Percentiles rank a stretch among this genome's conserved stretches.
Evolutionary conservation across 306 rosid species (phyloP).

Genomic region (Cucurbita moschata): DNA sequence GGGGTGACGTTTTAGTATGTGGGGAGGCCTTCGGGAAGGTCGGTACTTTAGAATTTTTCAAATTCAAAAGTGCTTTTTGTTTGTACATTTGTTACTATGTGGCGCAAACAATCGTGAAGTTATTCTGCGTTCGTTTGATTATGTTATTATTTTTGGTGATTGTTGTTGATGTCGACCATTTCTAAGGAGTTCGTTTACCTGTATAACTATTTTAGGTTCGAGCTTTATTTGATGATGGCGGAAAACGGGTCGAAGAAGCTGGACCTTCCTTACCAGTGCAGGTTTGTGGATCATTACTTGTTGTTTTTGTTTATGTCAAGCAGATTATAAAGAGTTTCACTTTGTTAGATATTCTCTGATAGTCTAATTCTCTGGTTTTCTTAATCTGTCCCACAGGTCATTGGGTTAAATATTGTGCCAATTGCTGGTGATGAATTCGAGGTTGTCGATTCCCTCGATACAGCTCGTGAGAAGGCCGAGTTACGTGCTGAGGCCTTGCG

Average conservation of each 20-base stretch:
- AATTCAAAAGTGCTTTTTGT: background rate
- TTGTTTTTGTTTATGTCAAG: background rate
- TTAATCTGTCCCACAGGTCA: slow-evolving; percentile 35
- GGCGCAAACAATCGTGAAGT: background rate
- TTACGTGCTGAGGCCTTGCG: slow-evolving; percentile 57
- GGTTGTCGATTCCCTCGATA: slow-evolving; percentile 67
- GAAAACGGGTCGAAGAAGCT: slow-evolving; percentile 68
- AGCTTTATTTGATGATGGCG: slow-evolving; percentile 88
- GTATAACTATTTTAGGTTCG: slow-evolving; percentile 40
- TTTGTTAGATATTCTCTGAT: background rate
- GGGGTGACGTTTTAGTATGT: slow-evolving; percentile 68
- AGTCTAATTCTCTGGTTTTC: background rate
- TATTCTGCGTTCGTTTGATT: background rate
- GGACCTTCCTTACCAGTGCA: slow-evolving; percentile 88
- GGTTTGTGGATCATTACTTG: slow-evolving; percentile 30
- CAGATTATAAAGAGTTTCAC: background rate
- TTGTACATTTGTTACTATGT: background rate
- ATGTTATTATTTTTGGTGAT: background rate
- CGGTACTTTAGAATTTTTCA: slow-evolving; percentile 10
- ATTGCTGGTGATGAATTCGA: slow-evolving; percentile 90
- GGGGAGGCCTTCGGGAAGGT: slow-evolving; percentile 99
- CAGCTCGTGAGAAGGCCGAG: slow-evolving; percentile 90
- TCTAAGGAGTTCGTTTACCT: slow-evolving; percentile 6
- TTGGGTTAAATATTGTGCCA: slow-evolving; percentile 86
- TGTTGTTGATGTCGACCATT: background rate